Base-by-base conservation (phyloP, 2,329 filamentous ascomycete genomes). In the Daldinia eschscholtzii region DNA sequence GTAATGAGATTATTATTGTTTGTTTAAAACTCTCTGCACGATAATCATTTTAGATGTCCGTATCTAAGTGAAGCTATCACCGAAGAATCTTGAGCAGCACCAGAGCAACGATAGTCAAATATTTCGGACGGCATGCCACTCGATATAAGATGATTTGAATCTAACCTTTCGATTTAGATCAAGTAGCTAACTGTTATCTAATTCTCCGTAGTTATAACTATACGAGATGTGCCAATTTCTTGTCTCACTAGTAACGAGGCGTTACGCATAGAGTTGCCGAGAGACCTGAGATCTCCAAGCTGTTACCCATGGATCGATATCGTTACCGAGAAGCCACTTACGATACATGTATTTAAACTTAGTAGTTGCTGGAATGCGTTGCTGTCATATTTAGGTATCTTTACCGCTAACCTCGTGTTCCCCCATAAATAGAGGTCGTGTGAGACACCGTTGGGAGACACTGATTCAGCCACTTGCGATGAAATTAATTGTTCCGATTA, bases 371-470 rank as follows among this genome's bases (percentile, higher is more conserved):
- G 52, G 52, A 55, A 55, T 37, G 30, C n/a, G 52, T 52, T 33
- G 52, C 33, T 20, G 33, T 55, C 52, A 37, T 37, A 55, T 37
- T 26, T 55, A n/a, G n/a, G n/a, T n/a, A 37, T 12, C 52, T 37
- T 55, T 23, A 2, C 10, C 33, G 23, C 33, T 12, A 37, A 18
- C 28, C 46, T 33, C 26, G 46, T 52, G 46, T 52, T 33, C 26
- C 33, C 33, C 46, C 26, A 30, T 52, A 52, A 52, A 52, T 52
- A 52, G 46, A 52, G 46, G 15, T 26, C 15, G 28, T 50, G 12
- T 18, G 26, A 50, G 26, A 52, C 46, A 33, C 26, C 12, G 46
- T 15, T 33, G 26, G 15, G 42, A 20, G 46, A 52, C 46, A 52
- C 7, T 52, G 46, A 52, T 15, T 52, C 15, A 52, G 46, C 26